Conservation (phyloP, 257 asterid species). For the Fraxinus americana region DNA sequence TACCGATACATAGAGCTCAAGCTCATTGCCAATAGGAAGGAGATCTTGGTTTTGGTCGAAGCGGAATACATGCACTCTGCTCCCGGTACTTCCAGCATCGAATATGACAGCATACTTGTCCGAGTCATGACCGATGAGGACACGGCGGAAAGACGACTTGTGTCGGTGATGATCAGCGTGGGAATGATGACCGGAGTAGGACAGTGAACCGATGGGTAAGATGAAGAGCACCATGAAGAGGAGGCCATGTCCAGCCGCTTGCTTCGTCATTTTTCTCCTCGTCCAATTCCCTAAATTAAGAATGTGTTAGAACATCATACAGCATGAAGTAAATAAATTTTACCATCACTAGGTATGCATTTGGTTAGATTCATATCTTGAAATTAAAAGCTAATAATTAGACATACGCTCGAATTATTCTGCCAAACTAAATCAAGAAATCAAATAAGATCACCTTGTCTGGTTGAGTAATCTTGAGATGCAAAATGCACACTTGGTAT, state of each 20-base stretch:
- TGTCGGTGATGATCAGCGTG: background rate
- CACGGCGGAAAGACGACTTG: background rate
- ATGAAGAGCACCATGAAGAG: background rate
- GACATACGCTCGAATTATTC: too few species aligned
- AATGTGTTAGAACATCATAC: background rate
- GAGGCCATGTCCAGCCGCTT: background rate
- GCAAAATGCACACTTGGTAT: background rate
- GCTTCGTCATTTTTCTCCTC: background rate
- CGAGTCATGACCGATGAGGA: constrained; percentile 17
- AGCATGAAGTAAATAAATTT: background rate
- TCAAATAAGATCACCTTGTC: background rate
- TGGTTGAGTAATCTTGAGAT: background rate
- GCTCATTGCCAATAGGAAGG: constrained; percentile 38
- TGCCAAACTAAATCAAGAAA: too few species aligned
- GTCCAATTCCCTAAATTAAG: background rate
- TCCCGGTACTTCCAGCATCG: constrained; percentile 55
- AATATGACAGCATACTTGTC: constrained; percentile 42
- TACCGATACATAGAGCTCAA: constrained; percentile 40
- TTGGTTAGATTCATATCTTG: background rate
- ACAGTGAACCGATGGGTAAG: background rate
- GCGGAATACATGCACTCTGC: constrained; percentile 48
- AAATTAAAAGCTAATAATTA: too few species aligned
- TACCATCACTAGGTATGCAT: too few species aligned
- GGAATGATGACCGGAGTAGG: background rate
- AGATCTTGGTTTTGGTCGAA: constrained; percentile 36